Base-by-base conservation (phyloP, 163 green algal species). In the Picocystis sp. region DNA sequence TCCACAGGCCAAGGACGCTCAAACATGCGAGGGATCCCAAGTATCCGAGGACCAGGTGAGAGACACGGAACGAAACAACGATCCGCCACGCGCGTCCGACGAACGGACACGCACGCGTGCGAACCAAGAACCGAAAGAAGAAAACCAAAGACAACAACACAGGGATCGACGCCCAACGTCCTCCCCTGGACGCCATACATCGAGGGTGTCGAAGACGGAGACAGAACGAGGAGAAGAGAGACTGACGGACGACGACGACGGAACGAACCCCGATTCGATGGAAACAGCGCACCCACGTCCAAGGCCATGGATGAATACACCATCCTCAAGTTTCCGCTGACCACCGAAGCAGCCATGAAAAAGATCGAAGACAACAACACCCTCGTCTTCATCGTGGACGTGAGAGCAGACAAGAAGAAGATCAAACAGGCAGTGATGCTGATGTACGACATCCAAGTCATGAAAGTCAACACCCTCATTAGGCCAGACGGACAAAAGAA, bases 351-450 rank as follows among this genome's bases (percentile, higher is more conserved):
- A 25, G 91, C 91, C 8, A 97, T 98, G 89, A 96, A 97, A 84
- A 99, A 98, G 82, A 98, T 98, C 67, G 91, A 99, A 75, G 89
- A 98, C 75, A 93, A 99, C 83, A 99, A 99, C 83, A 99, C 90
- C 21, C 75, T 99, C 60, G 89, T 94, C 43, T 78, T 78, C 56
- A 72, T 77, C 44, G 68, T 74, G 45, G 70, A 78, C 50, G 47
- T 59, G 13, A 45, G 65, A 17, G 55, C 63, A 12, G 59, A 57
- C 45, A 77, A 77, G 56, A 81, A 75, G 67, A 77, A 92, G 71
- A 97, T 99, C 73, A 92, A 87, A 72, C 74, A 81, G 9, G 85
- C 88, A 10, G 85, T 99, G 22, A 64, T 64, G 35, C 63, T 67
- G 50, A 80, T 99, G 81, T 99, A 99, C 65, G 86, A 97, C 78